Evolutionary conservation across 352 stramenopile species (phyloP), one percentile per base, ranked within the genome.

Genomic region (Phytophthora agathidicida): DNA sequence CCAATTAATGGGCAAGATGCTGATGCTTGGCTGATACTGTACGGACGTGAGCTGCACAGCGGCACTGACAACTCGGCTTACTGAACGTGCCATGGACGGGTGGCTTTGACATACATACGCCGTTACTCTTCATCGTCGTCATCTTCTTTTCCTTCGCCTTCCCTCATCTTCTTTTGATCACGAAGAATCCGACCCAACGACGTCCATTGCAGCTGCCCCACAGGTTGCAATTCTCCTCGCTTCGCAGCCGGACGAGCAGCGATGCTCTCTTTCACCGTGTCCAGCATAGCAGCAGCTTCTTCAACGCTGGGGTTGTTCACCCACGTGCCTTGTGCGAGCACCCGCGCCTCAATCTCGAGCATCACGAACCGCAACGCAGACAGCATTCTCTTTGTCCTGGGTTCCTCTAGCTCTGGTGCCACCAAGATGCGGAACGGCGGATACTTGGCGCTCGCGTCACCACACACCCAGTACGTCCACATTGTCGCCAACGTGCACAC

Each of bases 341-440:
- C 31, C 5, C 56, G 35, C 7, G 43, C 33, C 50, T 71, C 43
- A 16, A 71, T 68, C 39, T 66, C 50, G 14, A 63, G 36, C 56
- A 71, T 67, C 42, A 63, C 49, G 41, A 63, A 71, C 43, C 56
- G 56, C 37, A 71, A 38, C 14, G 30, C 45, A 7, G 62, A 56
- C 10, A 64, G 30, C 32, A 16, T 43, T 14, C 37, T 46, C 32
- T 43, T 62, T 4, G 7, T 38, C 27, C 33, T 63, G 23, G 0
- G n/a, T n/a, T 46, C 32, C 14, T 64, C 43, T 5, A 71, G 43
- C 26, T 63, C 56, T 17, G 41, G 16, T 11, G 49, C 45, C 1
- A 24, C 28, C 35, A 64, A 26, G 26, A 71, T 71, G 27, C 62
- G 44, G 22, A 59, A 67, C 5, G 50, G 62, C 16, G 62, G 43